A percentile compares a stretch with the other conserved stretches of the same genome.
Evolutionary conservation across 257 asterid genomes (phyloP).

Genomic region (Gentiana straminea): DNA sequence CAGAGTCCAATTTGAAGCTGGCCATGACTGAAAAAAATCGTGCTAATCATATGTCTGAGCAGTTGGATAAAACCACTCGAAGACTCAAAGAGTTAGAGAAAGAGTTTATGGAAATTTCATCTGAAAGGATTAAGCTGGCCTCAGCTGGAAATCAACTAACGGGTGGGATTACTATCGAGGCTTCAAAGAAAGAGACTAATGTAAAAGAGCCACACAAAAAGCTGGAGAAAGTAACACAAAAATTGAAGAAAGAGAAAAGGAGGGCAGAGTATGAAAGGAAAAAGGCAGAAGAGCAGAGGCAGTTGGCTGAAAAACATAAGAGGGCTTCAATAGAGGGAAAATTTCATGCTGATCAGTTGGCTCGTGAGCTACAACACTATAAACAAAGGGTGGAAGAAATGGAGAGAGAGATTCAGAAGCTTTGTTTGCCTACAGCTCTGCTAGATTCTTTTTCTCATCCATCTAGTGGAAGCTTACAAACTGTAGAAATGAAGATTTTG

Average conservation of each 20-base stretch:
- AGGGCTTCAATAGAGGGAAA: slow-evolving; percentile 41
- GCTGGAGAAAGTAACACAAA: slow-evolving; percentile 33
- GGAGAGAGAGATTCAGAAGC: slow-evolving; percentile 39
- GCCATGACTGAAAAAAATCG: slow-evolving; percentile 46
- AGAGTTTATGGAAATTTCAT: slow-evolving; percentile 19
- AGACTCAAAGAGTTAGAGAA: slow-evolving; percentile 38
- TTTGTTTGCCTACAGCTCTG: slow-evolving; percentile 24
- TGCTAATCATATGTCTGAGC: slow-evolving; percentile 40
- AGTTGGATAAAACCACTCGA: slow-evolving; percentile 39
- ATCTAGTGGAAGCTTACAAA: slow-evolving; percentile 23
- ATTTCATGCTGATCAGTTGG: slow-evolving; percentile 39
- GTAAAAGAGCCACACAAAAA: slow-evolving; percentile 25
- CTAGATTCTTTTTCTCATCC: slow-evolving; percentile 18
- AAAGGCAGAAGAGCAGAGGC: slow-evolving; percentile 49
- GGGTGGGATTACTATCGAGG: slow-evolving; percentile 16
- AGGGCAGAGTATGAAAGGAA: slow-evolving; percentile 39
- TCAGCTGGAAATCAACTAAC: slow-evolving; percentile 12
- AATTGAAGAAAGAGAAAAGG: slow-evolving; percentile 28
- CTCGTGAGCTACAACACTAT: slow-evolving; percentile 37
- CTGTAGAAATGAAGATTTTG: slow-evolving; percentile 41
- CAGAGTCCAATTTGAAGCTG: slow-evolving; percentile 45
- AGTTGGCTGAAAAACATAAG: slow-evolving; percentile 40
- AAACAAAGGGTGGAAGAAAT: slow-evolving; percentile 46
- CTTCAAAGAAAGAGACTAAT: slow-evolving; percentile 18
- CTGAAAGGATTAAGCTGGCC: slow-evolving; percentile 19